Conservation (phyloP, 305 asterid species). For the Galium porrigens region DNA sequence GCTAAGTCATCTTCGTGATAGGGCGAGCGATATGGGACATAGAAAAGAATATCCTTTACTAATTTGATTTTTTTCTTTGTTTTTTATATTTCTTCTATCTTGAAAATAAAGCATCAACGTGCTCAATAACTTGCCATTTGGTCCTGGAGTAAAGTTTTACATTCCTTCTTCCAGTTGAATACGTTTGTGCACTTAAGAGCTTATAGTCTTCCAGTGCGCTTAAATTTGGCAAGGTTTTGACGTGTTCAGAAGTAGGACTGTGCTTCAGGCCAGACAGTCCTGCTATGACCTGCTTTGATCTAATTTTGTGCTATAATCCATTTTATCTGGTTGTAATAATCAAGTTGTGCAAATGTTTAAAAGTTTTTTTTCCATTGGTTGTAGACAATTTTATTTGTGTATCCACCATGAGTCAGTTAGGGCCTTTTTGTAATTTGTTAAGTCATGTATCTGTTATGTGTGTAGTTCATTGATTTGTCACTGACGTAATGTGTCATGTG, state of each 20-base stretch:
- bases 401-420: not conserved
- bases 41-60: conserved; percentile 87
- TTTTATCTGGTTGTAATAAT: not conserved
- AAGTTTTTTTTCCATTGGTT: not conserved
- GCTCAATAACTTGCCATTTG: not conserved
- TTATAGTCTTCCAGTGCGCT: not conserved
- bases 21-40: conserved; percentile 95
- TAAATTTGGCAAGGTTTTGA: not conserved
- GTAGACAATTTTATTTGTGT: not conserved
- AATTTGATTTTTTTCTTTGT: conserved; percentile 10
- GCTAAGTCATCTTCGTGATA: conserved; percentile 92
- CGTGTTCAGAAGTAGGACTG: not conserved
- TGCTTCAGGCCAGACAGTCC: not conserved
- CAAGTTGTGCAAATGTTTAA: not conserved
- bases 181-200: not conserved
- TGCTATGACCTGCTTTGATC: not conserved
- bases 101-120: not conserved
- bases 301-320: not conserved
- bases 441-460: not conserved
- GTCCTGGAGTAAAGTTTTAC: conserved; percentile 4
- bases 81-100: not conserved
- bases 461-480: not conserved
- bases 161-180: conserved; percentile 13
- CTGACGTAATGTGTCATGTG: too few species aligned
- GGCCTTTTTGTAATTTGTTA: not conserved